phyloP scores from a whole-genome alignment of 257 asterid genomes.

The Ophiorrhiza pumila region DNA sequence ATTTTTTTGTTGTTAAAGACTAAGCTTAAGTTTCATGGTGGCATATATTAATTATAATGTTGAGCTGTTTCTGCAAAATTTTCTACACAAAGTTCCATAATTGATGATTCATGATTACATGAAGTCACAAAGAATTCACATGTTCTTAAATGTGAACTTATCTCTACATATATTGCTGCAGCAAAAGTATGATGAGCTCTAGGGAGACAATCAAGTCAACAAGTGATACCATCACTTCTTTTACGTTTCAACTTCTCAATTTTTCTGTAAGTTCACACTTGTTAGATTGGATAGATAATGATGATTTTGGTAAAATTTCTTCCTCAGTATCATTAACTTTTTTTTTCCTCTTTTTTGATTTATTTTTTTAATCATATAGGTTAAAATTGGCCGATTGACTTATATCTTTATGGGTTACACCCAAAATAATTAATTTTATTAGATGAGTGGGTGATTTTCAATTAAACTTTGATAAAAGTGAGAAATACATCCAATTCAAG shows the following conservation, averaged over 20 bases:
- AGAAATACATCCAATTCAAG: too few relatives aligned
- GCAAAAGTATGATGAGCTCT: not conserved
- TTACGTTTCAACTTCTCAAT: not conserved
- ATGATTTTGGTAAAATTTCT: not conserved
- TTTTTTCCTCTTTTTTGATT: too few relatives aligned
- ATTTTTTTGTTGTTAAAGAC: not conserved
- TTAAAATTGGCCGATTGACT: too few relatives aligned
- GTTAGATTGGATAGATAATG: not conserved
- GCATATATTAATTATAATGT: not conserved
- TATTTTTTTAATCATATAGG: too few relatives aligned
- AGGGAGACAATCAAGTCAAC: not conserved
- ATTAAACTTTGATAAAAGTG: too few relatives aligned
- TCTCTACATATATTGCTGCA: not conserved
- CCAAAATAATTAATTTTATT: too few relatives aligned
- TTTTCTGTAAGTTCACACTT: too few relatives aligned
- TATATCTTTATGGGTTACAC: too few relatives aligned
- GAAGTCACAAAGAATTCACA: not conserved
- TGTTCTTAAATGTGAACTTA: conserved; percentile 3
- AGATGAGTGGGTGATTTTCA: too few relatives aligned
- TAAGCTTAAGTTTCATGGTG: not conserved
- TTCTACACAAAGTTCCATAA: not conserved
- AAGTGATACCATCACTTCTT: not conserved
- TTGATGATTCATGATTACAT: not conserved
- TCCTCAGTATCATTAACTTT: too few relatives aligned
- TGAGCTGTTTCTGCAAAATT: too few relatives aligned